Evolutionary conservation across 208 protist genomes (phyloP), one percentile per base, ranked within the genome.

Genomic region (Endotrypanum monterogeii): DNA sequence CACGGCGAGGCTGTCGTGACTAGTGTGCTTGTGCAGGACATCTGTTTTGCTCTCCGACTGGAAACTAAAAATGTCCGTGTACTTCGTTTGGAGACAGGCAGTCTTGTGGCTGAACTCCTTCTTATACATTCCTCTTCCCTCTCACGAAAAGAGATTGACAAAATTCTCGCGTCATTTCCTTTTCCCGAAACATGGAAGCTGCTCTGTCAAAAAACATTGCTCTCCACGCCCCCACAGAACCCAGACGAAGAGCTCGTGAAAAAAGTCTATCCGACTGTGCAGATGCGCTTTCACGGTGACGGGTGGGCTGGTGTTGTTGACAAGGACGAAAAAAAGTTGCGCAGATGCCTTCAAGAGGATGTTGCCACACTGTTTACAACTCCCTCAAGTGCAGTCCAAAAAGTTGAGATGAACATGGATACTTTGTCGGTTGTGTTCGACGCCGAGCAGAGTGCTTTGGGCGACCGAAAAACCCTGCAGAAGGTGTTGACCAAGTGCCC

Each of bases 281-380:
- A 50, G 7, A 65, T 69, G 37, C 62, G 67, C 18, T 67, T 84
- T 25, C 50, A 77, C 4, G 83, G 83, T 11, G 62, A 67, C 61
- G 63, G 58, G 25, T 88, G 79, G 79, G 28, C 11, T 7, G 14
- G 1, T 11, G 66, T 80, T 11, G 32, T 77, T 4, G n/a, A 71
- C 16, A 70, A 48, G 28, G 71, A 83, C 30, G 83, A 73, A 44
- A 56, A 58, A 1, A 83, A 78, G 28, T 69, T 91, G 25, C 74
- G 81, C 30, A 67, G 76, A n/a, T 76, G 79, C 32, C 83, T 91
- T 71, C 67, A 74, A 44, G 73, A 66, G 25, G 86, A 91, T 44
- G 74, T 91, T 39, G 70, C 71, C 51, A 56, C 61, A 25, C 77
- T 75, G 41, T 71, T 79, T 44, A 44, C 41, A 41, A 23, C 44